Percentiles rank a stretch among this genome's conserved stretches.
These are phyloP conservation scores for Sanguinoderma infundibulare DNA, from an alignment of 1,284 basidiomycete genomes.

Conservation along the genomic window DNA sequence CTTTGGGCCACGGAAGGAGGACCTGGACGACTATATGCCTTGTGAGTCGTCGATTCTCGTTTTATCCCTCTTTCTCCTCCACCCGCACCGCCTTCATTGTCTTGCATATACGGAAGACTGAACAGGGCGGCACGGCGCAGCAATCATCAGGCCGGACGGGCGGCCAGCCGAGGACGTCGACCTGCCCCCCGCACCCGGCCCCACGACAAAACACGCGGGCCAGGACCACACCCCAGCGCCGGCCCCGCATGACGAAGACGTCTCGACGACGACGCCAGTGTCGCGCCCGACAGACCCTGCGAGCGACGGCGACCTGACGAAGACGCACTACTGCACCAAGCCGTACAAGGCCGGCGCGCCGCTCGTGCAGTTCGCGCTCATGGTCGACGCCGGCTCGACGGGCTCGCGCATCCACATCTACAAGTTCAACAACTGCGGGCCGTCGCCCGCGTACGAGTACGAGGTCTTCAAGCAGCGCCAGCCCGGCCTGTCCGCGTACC, in stretches of 20 bases:
- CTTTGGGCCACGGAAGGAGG: constrained; percentile 57
- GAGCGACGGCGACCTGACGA: constrained; percentile 65
- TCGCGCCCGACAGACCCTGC: constrained; percentile 54
- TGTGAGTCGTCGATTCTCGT: constrained; percentile 30
- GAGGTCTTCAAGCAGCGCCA: constrained; percentile 89
- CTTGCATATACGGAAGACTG: constrained; percentile 1
- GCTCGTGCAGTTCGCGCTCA: constrained; percentile 91
- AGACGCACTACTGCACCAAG: constrained; percentile 68
- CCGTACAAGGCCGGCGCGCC: constrained; percentile 53
- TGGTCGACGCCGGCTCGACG: constrained; percentile 98
- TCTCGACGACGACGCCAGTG: constrained; percentile 15
- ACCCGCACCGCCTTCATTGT: neutral
- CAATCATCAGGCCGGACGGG: constrained; percentile 23
- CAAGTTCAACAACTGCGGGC: constrained; percentile 93
- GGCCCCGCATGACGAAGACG: constrained; percentile 29
- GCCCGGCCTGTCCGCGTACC: constrained; percentile 82
- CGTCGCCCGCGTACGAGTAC: constrained; percentile 86
- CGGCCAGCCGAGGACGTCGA: constrained; percentile 14
- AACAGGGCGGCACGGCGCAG: constrained; percentile 12
- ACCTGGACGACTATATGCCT: constrained; percentile 33
- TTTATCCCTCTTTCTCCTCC: neutral
- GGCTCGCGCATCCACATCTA: constrained; percentile 98
- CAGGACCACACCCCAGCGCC: neutral
- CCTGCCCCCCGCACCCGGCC: constrained; percentile 10
- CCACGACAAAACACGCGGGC: constrained; percentile 9